A percentile compares a stretch with the other conserved stretches of the same genome.
phyloP scores from a whole-genome alignment of 805 yeast species.

The Saturnispora kantuleensis region DNA sequence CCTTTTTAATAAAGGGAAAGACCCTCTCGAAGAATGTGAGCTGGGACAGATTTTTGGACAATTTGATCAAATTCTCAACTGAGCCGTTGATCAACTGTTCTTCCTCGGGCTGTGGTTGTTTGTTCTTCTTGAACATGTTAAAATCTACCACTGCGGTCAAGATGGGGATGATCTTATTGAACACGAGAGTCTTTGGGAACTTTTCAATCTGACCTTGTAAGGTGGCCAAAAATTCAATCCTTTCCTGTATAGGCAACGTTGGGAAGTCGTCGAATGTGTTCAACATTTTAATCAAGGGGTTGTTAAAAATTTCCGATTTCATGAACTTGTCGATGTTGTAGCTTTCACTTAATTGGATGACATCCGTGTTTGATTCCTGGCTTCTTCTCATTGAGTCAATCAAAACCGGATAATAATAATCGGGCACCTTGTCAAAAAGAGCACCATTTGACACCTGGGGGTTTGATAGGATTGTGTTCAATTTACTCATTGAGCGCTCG shows the following conservation, averaged over 20 bases:
- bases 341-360: constrained; percentile 18
- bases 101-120: constrained; percentile 13
- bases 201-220: constrained; percentile 42
- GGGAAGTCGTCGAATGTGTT: constrained; percentile 75
- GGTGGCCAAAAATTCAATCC: constrained; percentile 57
- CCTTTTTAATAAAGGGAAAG: constrained; percentile 34
- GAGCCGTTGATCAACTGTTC: constrained; percentile 36
- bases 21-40: constrained; percentile 69
- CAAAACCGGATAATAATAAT: constrained; percentile 38
- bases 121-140: constrained; percentile 10
- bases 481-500: constrained; percentile 41
- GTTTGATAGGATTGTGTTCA: constrained; percentile 21
- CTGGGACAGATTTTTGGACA: constrained; percentile 61
- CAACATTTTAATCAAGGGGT: constrained; percentile 71
- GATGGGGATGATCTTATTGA: constrained; percentile 66
- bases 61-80: constrained; percentile 45
- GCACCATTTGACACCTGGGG: constrained; percentile 33
- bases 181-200: constrained; percentile 49
- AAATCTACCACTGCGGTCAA: constrained; percentile 39
- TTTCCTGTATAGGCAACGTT: constrained; percentile 61
- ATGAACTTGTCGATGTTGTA: constrained; percentile 55
- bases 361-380: constrained; percentile 25
- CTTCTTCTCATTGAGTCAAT: constrained; percentile 45
- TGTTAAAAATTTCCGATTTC: constrained; percentile 69
- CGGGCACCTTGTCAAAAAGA: constrained; percentile 53